These are phyloP conservation scores for Cladobotryum mycophilum DNA, from an alignment of 2,329 filamentous ascomycete genomes.

Conservation along the genomic window DNA sequence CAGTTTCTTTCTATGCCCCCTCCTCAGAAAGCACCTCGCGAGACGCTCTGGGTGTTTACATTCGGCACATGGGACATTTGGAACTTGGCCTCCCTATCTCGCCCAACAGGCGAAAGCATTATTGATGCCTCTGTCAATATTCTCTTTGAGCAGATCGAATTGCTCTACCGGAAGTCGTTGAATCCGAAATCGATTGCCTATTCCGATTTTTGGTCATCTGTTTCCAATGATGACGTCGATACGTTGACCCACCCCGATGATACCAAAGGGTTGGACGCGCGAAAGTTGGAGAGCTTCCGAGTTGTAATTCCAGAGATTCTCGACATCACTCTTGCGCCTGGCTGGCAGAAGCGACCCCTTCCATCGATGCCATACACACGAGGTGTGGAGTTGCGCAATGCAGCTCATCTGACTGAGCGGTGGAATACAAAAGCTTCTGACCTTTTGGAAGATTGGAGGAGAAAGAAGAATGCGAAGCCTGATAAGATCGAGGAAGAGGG, in stretches of 20 bases:
- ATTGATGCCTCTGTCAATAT: conserved; percentile 32
- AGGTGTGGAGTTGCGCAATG: conserved; percentile 49
- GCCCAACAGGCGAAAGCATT: conserved; percentile 28
- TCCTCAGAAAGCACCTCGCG: conserved; percentile 28
- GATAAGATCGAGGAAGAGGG: conserved; percentile 23
- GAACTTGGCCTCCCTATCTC: conserved; percentile 43
- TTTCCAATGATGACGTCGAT: conserved; percentile 20
- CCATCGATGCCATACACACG: conserved; percentile 40
- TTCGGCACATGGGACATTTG: conserved; percentile 52
- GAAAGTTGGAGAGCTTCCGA: conserved; percentile 38
- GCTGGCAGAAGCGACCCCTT: conserved; percentile 40
- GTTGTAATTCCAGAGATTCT: conserved; percentile 46
- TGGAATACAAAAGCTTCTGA: conserved; percentile 45
- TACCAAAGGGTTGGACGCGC: conserved; percentile 19
- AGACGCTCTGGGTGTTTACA: conserved; percentile 48
- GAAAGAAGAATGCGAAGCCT: conserved; percentile 37
- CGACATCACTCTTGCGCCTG: conserved; percentile 49
- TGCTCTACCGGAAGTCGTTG: conserved; percentile 39
- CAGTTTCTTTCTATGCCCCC: conserved; percentile 37
- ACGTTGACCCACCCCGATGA: conserved; percentile 20
- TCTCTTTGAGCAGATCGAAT: conserved; percentile 41
- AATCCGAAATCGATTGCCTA: conserved; percentile 38
- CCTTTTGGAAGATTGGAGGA: conserved; percentile 38
- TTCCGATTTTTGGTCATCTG: conserved; percentile 36
- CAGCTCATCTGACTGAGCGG: conserved; percentile 40